These are phyloP conservation scores for Blastobotrys buckinghamii DNA, from an alignment of 1,139 yeast genomes.

Conservation along the genomic window DNA sequence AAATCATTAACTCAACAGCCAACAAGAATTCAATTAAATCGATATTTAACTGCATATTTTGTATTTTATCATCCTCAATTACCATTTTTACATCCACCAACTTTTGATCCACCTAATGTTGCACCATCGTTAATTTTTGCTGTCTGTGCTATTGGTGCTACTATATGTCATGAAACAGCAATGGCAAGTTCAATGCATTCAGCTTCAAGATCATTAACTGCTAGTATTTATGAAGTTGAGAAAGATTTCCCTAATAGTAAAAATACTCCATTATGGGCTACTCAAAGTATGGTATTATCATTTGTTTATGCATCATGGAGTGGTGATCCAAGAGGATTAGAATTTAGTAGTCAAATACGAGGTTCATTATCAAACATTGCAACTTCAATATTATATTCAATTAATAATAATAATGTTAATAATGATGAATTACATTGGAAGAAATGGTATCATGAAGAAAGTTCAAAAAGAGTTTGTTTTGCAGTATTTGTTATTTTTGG, in stretches of 20 bases:
- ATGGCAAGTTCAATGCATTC: slow-evolving; percentile 28
- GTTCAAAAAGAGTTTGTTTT: slow-evolving; percentile 29
- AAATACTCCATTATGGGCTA: slow-evolving; percentile 27
- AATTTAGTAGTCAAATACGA: slow-evolving; percentile 26
- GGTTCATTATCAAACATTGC: slow-evolving; percentile 23
- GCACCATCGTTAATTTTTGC: slow-evolving; percentile 32
- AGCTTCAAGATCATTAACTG: slow-evolving; percentile 25
- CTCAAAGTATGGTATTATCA: slow-evolving; percentile 29
- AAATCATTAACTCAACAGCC: slow-evolving; percentile 20
- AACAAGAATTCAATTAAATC: slow-evolving; percentile 27
- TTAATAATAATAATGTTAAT: not conserved
- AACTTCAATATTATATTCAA: slow-evolving; percentile 17
- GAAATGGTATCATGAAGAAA: slow-evolving; percentile 31
- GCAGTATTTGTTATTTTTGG: slow-evolving; percentile 30
- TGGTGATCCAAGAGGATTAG: slow-evolving; percentile 32
- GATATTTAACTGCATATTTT: slow-evolving; percentile 32
- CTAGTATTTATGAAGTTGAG: slow-evolving; percentile 21
- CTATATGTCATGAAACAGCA: slow-evolving; percentile 27
- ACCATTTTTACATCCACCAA: slow-evolving; percentile 33
- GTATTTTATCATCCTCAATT: slow-evolving; percentile 32
- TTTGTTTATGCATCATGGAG: slow-evolving; percentile 30
- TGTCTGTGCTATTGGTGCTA: slow-evolving; percentile 34
- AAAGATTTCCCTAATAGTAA: slow-evolving; percentile 23
- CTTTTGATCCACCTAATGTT: slow-evolving; percentile 29
- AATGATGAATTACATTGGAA: slow-evolving; percentile 18